Evolutionary conservation across 106 monocot genomes (phyloP).

Genomic region (Xerophyta viscosa): DNA sequence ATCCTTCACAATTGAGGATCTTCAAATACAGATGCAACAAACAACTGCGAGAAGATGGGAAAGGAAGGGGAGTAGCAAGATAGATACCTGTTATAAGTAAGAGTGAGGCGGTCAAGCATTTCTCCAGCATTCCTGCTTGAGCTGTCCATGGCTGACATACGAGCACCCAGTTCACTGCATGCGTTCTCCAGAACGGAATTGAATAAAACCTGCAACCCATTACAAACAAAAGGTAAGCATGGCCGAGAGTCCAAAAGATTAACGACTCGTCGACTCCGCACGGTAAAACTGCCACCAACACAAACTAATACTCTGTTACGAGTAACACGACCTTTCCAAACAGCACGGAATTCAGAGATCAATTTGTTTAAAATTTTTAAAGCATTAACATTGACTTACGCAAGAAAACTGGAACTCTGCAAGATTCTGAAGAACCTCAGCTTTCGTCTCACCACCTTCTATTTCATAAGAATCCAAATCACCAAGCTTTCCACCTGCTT

Average conservation of each 20-base stretch:
- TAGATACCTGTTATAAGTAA: slow-evolving; percentile 83
- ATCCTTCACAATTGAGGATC: too few species aligned
- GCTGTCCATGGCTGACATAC: slow-evolving; percentile 99
- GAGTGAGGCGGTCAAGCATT: slow-evolving; percentile 97
- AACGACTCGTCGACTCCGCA: too few species aligned
- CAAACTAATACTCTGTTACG: too few species aligned
- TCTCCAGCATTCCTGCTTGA: slow-evolving; percentile 98
- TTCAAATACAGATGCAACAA: too few species aligned
- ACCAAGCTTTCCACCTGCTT: slow-evolving; percentile 76
- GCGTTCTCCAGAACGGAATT: slow-evolving; percentile 85
- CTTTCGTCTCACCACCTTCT: slow-evolving; percentile 93
- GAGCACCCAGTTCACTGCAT: slow-evolving; percentile 95
- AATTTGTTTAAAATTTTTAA: background rate
- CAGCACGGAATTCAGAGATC: background rate
- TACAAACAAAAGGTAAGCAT: background rate
- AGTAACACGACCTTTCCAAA: too few species aligned
- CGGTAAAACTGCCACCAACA: background rate
- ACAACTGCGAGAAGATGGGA: background rate
- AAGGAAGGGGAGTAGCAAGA: slow-evolving; percentile 1
- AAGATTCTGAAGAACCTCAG: slow-evolving; percentile 94
- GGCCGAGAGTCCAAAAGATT: too few species aligned
- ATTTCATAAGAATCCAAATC: slow-evolving; percentile 90
- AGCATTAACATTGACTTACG: too few species aligned
- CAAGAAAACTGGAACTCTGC: slow-evolving; percentile 96
- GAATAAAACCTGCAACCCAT: slow-evolving; percentile 71